phyloP scores from a whole-genome alignment of 129 eudicot species.

The Tanacetum coccineum region DNA sequence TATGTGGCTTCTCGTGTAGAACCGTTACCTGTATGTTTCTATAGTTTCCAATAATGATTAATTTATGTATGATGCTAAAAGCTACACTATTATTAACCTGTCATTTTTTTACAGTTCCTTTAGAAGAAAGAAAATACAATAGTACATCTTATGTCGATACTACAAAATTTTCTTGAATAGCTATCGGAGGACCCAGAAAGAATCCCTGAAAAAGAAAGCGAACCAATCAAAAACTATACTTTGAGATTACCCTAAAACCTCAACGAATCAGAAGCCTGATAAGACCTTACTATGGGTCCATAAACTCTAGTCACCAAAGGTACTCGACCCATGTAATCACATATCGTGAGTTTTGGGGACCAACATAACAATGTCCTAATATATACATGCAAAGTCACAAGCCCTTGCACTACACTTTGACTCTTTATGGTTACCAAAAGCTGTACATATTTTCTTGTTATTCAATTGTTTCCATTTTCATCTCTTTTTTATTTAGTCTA shows the following conservation, averaged over 20 bases:
- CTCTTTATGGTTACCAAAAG: neutral
- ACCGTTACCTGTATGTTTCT: no score
- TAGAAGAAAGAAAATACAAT: neutral
- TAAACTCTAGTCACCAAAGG: slow-evolving; percentile 34
- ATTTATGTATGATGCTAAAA: no score
- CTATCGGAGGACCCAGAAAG: slow-evolving; percentile 38
- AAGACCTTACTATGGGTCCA: slow-evolving; percentile 31
- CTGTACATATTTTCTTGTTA: neutral
- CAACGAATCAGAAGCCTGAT: slow-evolving; percentile 54
- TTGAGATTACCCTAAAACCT: slow-evolving; percentile 39
- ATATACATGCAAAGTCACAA: slow-evolving; percentile 22
- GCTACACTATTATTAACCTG: no score
- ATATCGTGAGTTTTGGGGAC: slow-evolving; percentile 35
- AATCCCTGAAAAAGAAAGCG: slow-evolving; percentile 36
- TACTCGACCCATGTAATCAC: slow-evolving; percentile 30
- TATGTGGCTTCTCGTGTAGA: no score
- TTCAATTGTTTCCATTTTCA: slow-evolving; percentile 2
- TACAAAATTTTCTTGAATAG: slow-evolving; percentile 4
- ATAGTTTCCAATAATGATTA: no score
- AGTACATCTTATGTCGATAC: neutral
- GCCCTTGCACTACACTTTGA: slow-evolving; percentile 14
- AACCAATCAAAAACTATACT: slow-evolving; percentile 46
- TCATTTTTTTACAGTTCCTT: neutral
- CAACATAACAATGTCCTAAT: slow-evolving; percentile 18
- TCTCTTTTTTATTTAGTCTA: neutral